phyloP scores from a whole-genome alignment of 176 grass and related monocot genomes.

The Aegilops longissima region DNA sequence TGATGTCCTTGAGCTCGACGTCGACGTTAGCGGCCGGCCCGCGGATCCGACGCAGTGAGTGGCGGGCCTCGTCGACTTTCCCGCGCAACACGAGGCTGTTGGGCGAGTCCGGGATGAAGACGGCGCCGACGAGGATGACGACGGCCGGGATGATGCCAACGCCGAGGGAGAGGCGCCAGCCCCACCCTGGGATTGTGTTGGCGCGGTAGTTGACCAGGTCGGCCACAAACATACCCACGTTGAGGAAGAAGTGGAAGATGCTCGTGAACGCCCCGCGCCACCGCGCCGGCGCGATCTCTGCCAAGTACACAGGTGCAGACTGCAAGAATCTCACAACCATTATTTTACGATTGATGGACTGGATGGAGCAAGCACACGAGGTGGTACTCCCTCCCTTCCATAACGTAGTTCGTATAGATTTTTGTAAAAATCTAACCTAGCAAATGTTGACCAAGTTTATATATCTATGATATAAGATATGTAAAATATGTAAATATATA shows the following conservation, averaged over 20 bases:
- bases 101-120: slow-evolving; percentile 44
- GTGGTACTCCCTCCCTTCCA: no score
- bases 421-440: no score
- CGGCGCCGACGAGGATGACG: slow-evolving; percentile 24
- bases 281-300: slow-evolving; percentile 48
- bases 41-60: slow-evolving; percentile 38
- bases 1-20: slow-evolving; percentile 42
- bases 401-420: background rate
- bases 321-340: background rate
- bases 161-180: slow-evolving; percentile 54
- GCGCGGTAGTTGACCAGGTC: slow-evolving; percentile 57
- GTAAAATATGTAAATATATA: no score
- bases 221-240: slow-evolving; percentile 34
- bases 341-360: background rate
- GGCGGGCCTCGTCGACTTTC: slow-evolving; percentile 13
- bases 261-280: slow-evolving; percentile 54
- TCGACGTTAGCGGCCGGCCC: slow-evolving; percentile 17
- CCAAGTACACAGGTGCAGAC: slow-evolving; percentile 44
- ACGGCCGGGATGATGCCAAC: slow-evolving; percentile 33
- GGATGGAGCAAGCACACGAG: background rate
- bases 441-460: no score
- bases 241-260: slow-evolving; percentile 48
- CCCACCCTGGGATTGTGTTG: slow-evolving; percentile 23
- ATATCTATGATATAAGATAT: no score
- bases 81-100: slow-evolving; percentile 50